Conservation (phyloP, 208 protist genomes). For the Acanthamoeba pearcei region DNA sequence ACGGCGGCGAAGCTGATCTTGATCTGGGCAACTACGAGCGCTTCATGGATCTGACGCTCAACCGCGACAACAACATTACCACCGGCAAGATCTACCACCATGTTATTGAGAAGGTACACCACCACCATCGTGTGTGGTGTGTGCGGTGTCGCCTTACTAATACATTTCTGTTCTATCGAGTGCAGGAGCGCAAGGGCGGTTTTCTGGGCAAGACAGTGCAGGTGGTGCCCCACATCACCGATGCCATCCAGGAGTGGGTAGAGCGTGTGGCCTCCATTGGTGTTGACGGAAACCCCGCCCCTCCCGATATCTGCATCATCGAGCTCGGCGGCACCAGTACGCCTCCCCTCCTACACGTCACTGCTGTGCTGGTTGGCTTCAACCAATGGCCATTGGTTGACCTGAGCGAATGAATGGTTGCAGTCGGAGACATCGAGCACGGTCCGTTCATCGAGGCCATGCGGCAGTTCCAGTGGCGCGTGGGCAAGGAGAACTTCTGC, state of each 20-base stretch:
- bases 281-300: slow-evolving; percentile 89
- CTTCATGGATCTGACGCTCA: slow-evolving; percentile 97
- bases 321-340: slow-evolving; percentile 91
- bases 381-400: background rate
- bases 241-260: slow-evolving; percentile 94
- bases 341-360: background rate
- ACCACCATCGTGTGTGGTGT: background rate
- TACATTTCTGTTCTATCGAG: background rate
- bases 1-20: slow-evolving; percentile 98
- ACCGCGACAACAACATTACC: slow-evolving; percentile 99
- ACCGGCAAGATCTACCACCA: slow-evolving; percentile 99
- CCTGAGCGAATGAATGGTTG: slow-evolving; percentile 83
- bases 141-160: too few species aligned
- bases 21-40: slow-evolving; percentile 99
- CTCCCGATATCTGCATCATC: slow-evolving; percentile 97
- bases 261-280: slow-evolving; percentile 92
- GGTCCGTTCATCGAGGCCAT: slow-evolving; percentile 99
- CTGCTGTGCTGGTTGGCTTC: background rate
- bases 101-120: slow-evolving; percentile 93
- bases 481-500: slow-evolving; percentile 91
- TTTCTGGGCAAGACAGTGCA: slow-evolving; percentile 99
- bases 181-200: slow-evolving; percentile 96
- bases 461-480: slow-evolving; percentile 93
- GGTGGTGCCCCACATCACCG: slow-evolving; percentile 88
- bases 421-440: slow-evolving; percentile 99